phyloP scores from a whole-genome alignment of 306 rosid genomes.

The Macrotyloma uniflorum region DNA sequence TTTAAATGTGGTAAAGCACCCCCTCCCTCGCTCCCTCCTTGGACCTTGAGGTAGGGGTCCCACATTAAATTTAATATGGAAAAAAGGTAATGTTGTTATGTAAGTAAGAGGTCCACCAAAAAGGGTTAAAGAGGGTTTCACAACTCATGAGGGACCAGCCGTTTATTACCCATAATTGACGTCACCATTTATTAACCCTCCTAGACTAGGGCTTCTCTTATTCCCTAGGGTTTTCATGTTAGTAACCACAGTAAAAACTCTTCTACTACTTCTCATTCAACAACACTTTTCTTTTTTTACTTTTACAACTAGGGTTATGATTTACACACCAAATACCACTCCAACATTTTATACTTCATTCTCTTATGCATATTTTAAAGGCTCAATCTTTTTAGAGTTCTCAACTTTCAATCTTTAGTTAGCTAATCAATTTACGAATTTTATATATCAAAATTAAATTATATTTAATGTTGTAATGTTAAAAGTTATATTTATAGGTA shows the following conservation, averaged over 20 bases:
- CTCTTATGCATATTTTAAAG: no score
- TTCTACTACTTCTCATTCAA: no score
- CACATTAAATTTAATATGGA: not conserved
- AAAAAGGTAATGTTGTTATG: not conserved
- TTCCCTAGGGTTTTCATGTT: not conserved
- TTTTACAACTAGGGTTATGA: no score
- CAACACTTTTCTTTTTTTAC: no score
- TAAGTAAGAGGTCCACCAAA: not conserved
- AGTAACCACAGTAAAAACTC: no score
- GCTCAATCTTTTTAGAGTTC: no score
- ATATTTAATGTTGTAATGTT: not conserved
- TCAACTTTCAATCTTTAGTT: not conserved
- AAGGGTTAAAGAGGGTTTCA: not conserved
- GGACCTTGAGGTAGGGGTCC: slow-evolving; percentile 42
- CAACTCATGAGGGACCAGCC: slow-evolving; percentile 19
- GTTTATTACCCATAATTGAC: slow-evolving; percentile 27
- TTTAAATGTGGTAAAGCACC: slow-evolving; percentile 35
- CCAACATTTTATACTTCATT: not conserved
- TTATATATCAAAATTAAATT: not conserved
- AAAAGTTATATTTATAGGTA: not conserved
- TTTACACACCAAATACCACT: no score
- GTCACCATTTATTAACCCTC: slow-evolving; percentile 19
- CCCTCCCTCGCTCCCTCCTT: slow-evolving; percentile 21
- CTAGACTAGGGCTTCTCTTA: not conserved
- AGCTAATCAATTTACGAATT: no score